Conservation (phyloP, 2,329 filamentous ascomycete species). For the Talaromyces islandicus region DNA sequence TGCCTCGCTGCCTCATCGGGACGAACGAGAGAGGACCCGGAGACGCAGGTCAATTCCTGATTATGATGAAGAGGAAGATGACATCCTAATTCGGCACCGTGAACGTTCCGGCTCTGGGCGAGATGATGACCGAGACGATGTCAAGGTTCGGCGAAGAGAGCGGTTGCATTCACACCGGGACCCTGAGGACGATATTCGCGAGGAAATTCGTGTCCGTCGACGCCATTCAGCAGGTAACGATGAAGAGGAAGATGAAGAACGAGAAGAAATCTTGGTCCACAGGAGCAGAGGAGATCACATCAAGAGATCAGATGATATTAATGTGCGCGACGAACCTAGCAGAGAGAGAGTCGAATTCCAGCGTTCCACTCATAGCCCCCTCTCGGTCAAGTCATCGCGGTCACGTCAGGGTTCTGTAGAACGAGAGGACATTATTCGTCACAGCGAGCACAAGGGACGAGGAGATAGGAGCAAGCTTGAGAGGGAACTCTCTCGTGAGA, state of each 20-base stretch:
- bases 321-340: neutral
- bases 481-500: conserved; percentile 34
- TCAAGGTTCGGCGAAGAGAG: conserved; percentile 4
- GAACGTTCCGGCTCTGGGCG: neutral
- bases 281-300: conserved; percentile 1
- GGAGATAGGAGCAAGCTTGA: conserved; percentile 21
- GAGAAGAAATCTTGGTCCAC: conserved; percentile 5
- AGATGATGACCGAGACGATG: conserved; percentile 3
- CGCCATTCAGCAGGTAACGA: conserved; percentile 1
- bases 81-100: conserved; percentile 1
- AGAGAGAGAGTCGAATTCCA: conserved; percentile 5
- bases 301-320: conserved; percentile 7
- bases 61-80: conserved; percentile 5
- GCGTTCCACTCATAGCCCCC: conserved; percentile 1
- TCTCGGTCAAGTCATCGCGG: neutral
- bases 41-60: neutral
- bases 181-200: neutral
- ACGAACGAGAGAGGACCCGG: neutral
- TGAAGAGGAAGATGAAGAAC: conserved; percentile 4
- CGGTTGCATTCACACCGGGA: neutral
- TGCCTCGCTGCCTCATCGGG: neutral
- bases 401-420: neutral
- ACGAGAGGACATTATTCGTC: conserved; percentile 22
- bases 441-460: conserved; percentile 19
- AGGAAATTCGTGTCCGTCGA: conserved; percentile 3